Percentiles rank a stretch among this genome's conserved stretches.
Conservation (phyloP, 108 stramenopile species). For the Fragilariopsis cylindrus region DNA sequence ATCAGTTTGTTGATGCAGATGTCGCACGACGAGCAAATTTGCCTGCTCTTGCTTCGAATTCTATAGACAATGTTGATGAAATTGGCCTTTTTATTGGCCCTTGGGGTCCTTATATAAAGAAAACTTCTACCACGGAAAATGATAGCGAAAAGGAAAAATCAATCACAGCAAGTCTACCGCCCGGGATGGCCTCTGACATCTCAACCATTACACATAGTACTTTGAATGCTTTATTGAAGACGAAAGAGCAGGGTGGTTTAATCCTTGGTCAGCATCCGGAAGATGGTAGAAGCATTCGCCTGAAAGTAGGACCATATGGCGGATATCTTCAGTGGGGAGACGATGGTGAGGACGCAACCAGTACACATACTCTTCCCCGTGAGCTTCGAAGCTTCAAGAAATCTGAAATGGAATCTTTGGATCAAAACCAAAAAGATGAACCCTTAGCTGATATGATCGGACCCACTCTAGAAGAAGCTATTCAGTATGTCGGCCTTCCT, state of each 20-base stretch:
- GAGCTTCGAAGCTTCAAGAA: conserved; percentile 43
- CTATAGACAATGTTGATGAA: conserved; percentile 19
- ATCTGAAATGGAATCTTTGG: neutral
- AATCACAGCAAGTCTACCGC: conserved; percentile 48
- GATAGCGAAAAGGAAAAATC: conserved; percentile 20
- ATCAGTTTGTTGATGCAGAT: conserved; percentile 45
- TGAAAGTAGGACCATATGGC: conserved; percentile 56
- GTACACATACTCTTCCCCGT: conserved; percentile 56
- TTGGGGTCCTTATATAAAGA: conserved; percentile 62
- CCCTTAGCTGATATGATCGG: conserved; percentile 27
- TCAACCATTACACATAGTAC: conserved; percentile 43
- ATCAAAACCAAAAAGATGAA: conserved; percentile 4
- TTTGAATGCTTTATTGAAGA: conserved; percentile 32
- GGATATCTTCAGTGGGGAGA: conserved; percentile 64
- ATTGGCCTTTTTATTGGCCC: conserved; percentile 63
- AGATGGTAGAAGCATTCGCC: conserved; percentile 43
- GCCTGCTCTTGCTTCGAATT: conserved; percentile 30
- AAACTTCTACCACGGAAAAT: neutral
- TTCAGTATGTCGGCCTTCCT: conserved; percentile 49
- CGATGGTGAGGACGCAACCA: conserved; percentile 46
- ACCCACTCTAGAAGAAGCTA: conserved; percentile 50
- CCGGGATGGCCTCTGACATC: conserved; percentile 58
- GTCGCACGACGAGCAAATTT: conserved; percentile 62
- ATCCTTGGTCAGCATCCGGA: conserved; percentile 50
- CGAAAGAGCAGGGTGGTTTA: conserved; percentile 41